phyloP scores from a whole-genome alignment of 345 rosid species.

The Salix dunnii region DNA sequence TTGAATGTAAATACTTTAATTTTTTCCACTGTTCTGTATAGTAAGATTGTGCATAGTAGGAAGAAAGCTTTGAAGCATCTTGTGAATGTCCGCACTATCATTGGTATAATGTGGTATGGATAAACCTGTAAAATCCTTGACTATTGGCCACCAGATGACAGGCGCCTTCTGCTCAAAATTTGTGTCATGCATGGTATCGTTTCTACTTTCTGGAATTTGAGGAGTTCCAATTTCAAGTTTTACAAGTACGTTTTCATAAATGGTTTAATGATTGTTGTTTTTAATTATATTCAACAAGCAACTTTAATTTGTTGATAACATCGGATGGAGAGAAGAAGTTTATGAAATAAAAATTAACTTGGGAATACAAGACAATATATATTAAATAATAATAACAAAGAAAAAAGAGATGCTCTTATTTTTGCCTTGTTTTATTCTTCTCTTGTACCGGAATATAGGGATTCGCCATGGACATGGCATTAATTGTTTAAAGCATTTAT shows the following conservation, averaged over 20 bases:
- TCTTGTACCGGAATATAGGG: not conserved
- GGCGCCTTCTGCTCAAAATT: slow-evolving; percentile 12
- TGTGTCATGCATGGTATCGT: not conserved
- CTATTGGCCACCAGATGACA: not conserved
- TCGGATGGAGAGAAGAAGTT: not conserved
- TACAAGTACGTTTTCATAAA: not conserved
- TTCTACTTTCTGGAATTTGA: not conserved
- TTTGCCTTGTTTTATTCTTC: not conserved
- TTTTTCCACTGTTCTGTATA: slow-evolving; percentile 9
- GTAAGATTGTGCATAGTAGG: slow-evolving; percentile 42
- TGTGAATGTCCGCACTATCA: not conserved
- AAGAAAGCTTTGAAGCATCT: slow-evolving; percentile 17
- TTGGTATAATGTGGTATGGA: not conserved
- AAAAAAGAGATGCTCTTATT: not conserved
- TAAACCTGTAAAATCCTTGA: slow-evolving; percentile 7
- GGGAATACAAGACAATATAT: not conserved
- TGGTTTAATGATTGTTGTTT: no score
- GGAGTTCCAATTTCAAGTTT: not conserved
- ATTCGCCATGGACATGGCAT: not conserved
- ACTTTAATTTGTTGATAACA: no score
- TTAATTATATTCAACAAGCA: no score
- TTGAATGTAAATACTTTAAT: slow-evolving; percentile 42
- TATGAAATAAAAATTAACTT: not conserved
- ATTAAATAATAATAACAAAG: no score
- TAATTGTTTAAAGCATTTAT: not conserved